Conservation (phyloP, 2,329 filamentous ascomycete genomes). For the Cladosporium sp. region DNA sequence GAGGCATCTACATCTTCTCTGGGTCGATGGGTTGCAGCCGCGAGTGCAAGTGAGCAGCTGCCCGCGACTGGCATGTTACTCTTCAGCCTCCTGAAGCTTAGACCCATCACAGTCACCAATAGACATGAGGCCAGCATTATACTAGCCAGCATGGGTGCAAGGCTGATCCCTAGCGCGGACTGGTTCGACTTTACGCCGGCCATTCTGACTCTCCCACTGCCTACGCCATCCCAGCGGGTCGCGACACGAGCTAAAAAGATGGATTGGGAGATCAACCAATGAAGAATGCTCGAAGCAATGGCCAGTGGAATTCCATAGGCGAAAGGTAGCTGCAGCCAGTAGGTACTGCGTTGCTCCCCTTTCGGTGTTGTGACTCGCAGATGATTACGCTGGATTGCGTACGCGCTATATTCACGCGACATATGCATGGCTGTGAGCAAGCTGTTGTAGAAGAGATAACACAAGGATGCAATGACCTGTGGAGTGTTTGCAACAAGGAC, state of each 20-base stretch:
- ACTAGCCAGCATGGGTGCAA: background rate
- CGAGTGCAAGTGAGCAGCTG: slow-evolving; percentile 17
- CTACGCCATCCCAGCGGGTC: background rate
- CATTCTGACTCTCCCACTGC: background rate
- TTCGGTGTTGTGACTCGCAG: slow-evolving; percentile 35
- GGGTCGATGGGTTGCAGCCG: slow-evolving; percentile 16
- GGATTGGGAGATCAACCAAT: slow-evolving; percentile 41
- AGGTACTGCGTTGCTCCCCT: slow-evolving; percentile 34
- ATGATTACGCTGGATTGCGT: slow-evolving; percentile 26
- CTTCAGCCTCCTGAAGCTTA: slow-evolving; percentile 11
- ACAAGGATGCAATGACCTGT: slow-evolving; percentile 41
- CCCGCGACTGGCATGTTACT: slow-evolving; percentile 16
- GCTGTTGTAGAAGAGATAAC: slow-evolving; percentile 42
- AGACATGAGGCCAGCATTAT: background rate
- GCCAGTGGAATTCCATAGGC: slow-evolving; percentile 34
- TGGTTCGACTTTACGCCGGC: background rate
- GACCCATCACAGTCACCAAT: background rate
- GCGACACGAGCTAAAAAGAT: slow-evolving; percentile 36
- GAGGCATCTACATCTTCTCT: slow-evolving; percentile 16
- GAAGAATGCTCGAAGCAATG: slow-evolving; percentile 26
- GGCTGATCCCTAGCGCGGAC: background rate
- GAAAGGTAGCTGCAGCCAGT: slow-evolving; percentile 38
- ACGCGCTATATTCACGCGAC: slow-evolving; percentile 42
- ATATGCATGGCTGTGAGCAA: slow-evolving; percentile 43
- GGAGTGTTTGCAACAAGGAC: slow-evolving; percentile 42